phyloP scores from a whole-genome alignment of 1,284 basidiomycete species.

The Leucoagaricus sp. region DNA sequence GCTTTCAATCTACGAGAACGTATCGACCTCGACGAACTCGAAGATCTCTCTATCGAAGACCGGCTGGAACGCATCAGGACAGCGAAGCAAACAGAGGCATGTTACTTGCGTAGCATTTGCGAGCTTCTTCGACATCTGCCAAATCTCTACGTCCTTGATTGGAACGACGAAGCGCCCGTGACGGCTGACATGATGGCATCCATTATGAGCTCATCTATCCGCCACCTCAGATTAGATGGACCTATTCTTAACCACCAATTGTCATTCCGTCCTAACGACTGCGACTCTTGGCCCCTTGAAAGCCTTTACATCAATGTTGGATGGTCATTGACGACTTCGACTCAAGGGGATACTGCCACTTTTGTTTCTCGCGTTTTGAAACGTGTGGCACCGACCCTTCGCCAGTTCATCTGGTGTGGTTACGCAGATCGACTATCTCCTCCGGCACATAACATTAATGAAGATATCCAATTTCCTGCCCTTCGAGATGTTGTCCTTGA shows the following conservation, averaged over 20 bases:
- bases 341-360: not conserved
- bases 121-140: conserved; percentile 18
- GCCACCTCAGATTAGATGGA: conserved; percentile 23
- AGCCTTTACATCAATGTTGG: conserved; percentile 22
- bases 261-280: not conserved
- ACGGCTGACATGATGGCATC: conserved; percentile 16
- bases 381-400: conserved; percentile 21
- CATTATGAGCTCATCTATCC: conserved; percentile 20
- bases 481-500: conserved; percentile 24
- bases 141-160: conserved; percentile 29
- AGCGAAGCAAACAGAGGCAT: not conserved
- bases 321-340: not conserved
- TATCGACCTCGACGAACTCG: not conserved
- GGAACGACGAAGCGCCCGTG: conserved; percentile 20
- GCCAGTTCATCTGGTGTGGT: conserved; percentile 25
- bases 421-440: conserved; percentile 2
- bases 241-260: conserved; percentile 12
- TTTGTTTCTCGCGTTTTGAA: conserved; percentile 21
- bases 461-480: conserved; percentile 17
- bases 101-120: conserved; percentile 6
- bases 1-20: not conserved
- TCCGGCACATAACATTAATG: conserved; percentile 12
- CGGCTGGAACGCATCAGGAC: not conserved
- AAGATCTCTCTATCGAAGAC: not conserved
- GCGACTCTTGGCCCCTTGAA: conserved; percentile 19